Conservation (phyloP, 2,329 filamentous ascomycete species). For the Curvularia spicifera region DNA sequence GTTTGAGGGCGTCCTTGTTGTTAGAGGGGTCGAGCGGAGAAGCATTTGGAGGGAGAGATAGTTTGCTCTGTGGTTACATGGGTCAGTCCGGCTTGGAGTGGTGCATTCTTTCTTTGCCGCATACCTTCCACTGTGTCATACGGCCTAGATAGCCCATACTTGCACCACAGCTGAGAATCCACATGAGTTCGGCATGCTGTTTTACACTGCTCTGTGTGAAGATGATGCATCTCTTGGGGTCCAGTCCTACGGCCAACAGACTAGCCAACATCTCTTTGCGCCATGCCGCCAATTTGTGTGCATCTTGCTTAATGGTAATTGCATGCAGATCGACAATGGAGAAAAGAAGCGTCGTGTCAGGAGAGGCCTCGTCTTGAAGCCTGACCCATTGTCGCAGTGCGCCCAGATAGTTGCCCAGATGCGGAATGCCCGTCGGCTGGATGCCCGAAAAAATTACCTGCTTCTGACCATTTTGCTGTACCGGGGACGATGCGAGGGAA, state of each 20-base stretch:
- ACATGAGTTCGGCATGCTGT: constrained; percentile 90
- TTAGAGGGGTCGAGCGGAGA: constrained; percentile 60
- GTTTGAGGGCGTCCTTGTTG: constrained; percentile 69
- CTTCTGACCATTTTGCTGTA: constrained; percentile 7
- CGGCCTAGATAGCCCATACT: constrained; percentile 91
- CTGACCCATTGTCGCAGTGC: constrained; percentile 85
- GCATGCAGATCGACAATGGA: constrained; percentile 94
- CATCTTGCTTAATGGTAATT: constrained; percentile 75
- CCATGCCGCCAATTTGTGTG: constrained; percentile 65
- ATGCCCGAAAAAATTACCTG: constrained; percentile 86
- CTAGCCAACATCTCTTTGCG: constrained; percentile 79
- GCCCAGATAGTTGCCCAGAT: constrained; percentile 94
- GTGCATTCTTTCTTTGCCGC: neutral
- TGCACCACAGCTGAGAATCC: constrained; percentile 91
- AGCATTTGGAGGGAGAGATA: constrained; percentile 67
- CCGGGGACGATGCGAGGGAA: constrained; percentile 6
- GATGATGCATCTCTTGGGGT: constrained; percentile 75
- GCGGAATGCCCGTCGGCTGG: constrained; percentile 91
- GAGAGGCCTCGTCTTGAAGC: constrained; percentile 70
- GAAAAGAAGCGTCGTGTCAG: constrained; percentile 72
- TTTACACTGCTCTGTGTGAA: constrained; percentile 83
- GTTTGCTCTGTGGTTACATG: constrained; percentile 62
- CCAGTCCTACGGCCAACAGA: constrained; percentile 81
- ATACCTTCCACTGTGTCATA: constrained; percentile 99
- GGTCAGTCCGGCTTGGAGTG: constrained; percentile 5